phyloP scores from a whole-genome alignment of 2,329 filamentous ascomycete species.

The Plectosphaerella cucumerina region DNA sequence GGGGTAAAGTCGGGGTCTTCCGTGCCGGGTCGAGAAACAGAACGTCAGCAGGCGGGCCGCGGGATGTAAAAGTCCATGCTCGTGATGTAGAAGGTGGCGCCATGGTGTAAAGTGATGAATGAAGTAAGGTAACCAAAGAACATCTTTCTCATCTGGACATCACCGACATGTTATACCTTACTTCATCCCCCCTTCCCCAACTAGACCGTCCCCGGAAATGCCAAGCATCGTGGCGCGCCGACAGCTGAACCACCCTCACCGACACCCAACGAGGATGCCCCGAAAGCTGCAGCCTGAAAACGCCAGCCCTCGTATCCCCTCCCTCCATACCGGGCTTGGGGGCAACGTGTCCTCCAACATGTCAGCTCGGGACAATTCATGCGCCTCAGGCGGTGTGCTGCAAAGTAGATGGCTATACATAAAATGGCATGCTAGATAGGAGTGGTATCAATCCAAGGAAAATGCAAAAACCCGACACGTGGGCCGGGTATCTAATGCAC shows the following conservation, averaged over 20 bases:
- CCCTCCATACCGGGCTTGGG: neutral
- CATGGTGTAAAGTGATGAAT: neutral
- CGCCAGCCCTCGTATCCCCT: neutral
- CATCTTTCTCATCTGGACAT: too few species aligned
- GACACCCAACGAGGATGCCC: neutral
- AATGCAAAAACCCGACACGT: too few species aligned
- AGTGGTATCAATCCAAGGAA: too few species aligned
- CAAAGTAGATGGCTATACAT: neutral
- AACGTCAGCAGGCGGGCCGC: constrained; percentile 7
- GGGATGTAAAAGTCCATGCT: neutral
- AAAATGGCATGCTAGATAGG: too few species aligned
- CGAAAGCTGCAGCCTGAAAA: neutral
- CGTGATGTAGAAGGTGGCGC: neutral
- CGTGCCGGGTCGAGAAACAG: constrained; percentile 17
- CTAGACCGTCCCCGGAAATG: neutral
- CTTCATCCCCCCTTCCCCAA: neutral
- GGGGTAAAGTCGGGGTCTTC: constrained; percentile 19
- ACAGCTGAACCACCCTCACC: neutral
- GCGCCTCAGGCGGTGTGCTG: neutral
- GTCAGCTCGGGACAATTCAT: neutral
- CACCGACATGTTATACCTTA: too few species aligned
- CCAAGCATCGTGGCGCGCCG: neutral
- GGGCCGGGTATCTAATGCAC: too few species aligned
- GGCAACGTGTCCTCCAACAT: neutral
- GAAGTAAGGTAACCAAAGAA: too few species aligned